These are phyloP conservation scores for Pouteria glomerata DNA, from an alignment of 148 eudicot genomes.

Conservation along the genomic window DNA sequence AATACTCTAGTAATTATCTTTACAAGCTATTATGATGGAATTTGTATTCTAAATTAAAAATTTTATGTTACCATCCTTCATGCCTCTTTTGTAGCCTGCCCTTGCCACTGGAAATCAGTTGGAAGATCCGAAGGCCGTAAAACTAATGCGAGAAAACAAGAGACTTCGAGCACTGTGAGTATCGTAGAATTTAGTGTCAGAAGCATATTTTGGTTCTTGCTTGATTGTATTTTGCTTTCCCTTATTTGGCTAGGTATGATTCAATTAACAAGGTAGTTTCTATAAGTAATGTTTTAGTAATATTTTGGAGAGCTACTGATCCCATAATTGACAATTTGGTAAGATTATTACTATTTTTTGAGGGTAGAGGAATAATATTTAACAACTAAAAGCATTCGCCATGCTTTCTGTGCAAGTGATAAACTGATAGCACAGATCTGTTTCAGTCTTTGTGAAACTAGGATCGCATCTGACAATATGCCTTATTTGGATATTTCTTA, in stretches of 20 bases:
- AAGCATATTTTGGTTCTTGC: neutral
- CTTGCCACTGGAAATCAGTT: constrained; percentile 16
- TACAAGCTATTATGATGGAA: neutral
- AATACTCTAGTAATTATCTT: neutral
- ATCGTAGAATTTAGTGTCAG: neutral
- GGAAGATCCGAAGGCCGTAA: constrained; percentile 22
- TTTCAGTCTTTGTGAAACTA: neutral
- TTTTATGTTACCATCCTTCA: neutral
- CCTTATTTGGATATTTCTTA: neutral
- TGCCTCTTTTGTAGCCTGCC: constrained; percentile 29
- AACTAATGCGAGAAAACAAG: constrained; percentile 37
- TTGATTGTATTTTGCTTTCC: neutral
- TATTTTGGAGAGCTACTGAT: neutral
- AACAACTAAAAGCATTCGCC: neutral
- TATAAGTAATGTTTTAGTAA: neutral
- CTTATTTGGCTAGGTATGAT: neutral
- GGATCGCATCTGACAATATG: neutral
- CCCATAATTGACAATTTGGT: neutral
- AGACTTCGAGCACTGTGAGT: constrained; percentile 52
- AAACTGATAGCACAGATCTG: neutral
- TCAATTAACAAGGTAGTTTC: neutral
- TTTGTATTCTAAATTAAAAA: neutral
- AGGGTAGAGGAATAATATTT: neutral
- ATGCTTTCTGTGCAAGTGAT: neutral
- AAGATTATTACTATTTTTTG: neutral